Evolutionary conservation across 345 rosid genomes (phyloP).

Genomic region (Balakata baccata): DNA sequence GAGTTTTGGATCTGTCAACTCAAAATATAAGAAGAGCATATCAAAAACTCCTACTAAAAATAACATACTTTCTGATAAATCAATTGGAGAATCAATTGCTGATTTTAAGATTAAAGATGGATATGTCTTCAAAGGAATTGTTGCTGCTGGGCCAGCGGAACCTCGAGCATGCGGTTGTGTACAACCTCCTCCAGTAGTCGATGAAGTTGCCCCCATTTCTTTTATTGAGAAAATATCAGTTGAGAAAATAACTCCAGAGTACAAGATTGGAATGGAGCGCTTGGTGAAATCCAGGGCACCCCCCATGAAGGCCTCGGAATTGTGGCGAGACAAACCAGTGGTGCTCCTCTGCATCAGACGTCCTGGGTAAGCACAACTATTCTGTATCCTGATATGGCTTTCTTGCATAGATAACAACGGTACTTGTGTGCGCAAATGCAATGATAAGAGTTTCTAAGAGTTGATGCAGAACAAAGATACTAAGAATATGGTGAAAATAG

Average conservation of each 20-base stretch:
- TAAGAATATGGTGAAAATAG: not conserved
- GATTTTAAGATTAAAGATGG: slow-evolving; percentile 54
- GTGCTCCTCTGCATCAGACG: slow-evolving; percentile 57
- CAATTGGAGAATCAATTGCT: slow-evolving; percentile 46
- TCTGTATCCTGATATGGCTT: not conserved
- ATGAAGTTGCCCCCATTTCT: slow-evolving; percentile 46
- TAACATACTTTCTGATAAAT: slow-evolving; percentile 28
- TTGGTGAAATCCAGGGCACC: slow-evolving; percentile 51
- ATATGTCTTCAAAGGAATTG: slow-evolving; percentile 56
- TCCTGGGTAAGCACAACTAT: slow-evolving; percentile 47
- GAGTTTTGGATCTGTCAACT: slow-evolving; percentile 24
- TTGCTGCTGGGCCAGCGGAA: slow-evolving; percentile 55
- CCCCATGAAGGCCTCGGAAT: slow-evolving; percentile 57
- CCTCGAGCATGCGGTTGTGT: slow-evolving; percentile 60
- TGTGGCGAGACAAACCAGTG: slow-evolving; percentile 60
- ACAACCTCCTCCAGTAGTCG: slow-evolving; percentile 48
- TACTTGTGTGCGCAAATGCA: not conserved
- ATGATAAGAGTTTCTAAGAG: not conserved
- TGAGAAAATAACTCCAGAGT: slow-evolving; percentile 51
- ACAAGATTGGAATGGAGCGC: slow-evolving; percentile 54
- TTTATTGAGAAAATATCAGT: slow-evolving; percentile 47
- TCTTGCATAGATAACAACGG: not conserved
- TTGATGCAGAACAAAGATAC: not conserved
- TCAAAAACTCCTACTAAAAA: slow-evolving; percentile 26
- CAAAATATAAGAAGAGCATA: slow-evolving; percentile 24